A percentile compares a stretch with the other conserved stretches of the same genome.
Evolutionary conservation across 1,284 basidiomycete species (phyloP).

Genomic region (Lentinula novae-zelandiae): DNA sequence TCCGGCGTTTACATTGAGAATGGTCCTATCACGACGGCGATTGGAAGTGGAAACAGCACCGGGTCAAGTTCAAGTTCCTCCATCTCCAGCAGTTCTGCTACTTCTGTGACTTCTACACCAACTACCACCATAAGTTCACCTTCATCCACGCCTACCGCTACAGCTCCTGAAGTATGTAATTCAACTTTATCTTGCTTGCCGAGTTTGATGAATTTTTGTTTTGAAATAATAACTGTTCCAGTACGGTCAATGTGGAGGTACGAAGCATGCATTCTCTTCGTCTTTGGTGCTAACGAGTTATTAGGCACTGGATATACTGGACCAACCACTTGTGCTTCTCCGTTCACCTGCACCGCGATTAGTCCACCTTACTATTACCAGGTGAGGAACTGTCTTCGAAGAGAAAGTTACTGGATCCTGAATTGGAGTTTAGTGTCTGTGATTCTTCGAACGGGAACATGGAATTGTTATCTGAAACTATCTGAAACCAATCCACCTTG

Average conservation of each 20-base stretch:
- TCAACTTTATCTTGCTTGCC: background rate
- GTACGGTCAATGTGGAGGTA: slow-evolving; percentile 54
- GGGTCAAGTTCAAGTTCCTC: slow-evolving; percentile 21
- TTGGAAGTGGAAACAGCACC: slow-evolving; percentile 35
- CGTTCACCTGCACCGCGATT: slow-evolving; percentile 6
- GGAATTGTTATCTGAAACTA: background rate
- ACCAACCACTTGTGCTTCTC: slow-evolving; percentile 29
- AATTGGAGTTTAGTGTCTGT: background rate
- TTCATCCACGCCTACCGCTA: slow-evolving; percentile 1
- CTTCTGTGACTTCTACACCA: slow-evolving; percentile 24
- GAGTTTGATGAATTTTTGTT: background rate
- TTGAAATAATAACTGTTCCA: slow-evolving; percentile 15
- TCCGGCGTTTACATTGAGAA: slow-evolving; percentile 58
- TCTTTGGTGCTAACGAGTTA: background rate
- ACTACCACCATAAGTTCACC: slow-evolving; percentile 30
- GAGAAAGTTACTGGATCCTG: background rate
- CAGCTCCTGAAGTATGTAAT: slow-evolving; percentile 14
- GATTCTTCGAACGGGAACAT: background rate
- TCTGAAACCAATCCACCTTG: no score
- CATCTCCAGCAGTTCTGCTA: slow-evolving; percentile 23
- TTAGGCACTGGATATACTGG: slow-evolving; percentile 33
- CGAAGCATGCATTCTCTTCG: slow-evolving; percentile 3
- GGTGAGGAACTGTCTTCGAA: background rate
- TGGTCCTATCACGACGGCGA: slow-evolving; percentile 49
- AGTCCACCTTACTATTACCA: slow-evolving; percentile 9